phyloP scores from a whole-genome alignment of 106 monocot species.

The Amphibolis antarctica region DNA sequence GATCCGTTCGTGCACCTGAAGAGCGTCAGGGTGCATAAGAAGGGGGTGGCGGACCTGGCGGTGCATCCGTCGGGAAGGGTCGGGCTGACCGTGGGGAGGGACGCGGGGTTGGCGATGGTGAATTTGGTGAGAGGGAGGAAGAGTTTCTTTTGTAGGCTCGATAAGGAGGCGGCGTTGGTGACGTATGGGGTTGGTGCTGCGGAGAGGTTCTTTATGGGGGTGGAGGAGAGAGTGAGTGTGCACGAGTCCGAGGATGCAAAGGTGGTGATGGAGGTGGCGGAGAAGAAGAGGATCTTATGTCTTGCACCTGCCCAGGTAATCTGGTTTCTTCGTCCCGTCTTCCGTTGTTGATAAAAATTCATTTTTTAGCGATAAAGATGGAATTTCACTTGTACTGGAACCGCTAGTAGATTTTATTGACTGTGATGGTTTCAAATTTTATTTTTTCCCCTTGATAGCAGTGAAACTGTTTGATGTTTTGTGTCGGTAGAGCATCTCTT shows the following conservation, averaged over 20 bases:
- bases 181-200: slow-evolving; percentile 34
- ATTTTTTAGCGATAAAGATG: no score
- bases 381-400: no score
- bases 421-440: no score
- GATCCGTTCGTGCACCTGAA: slow-evolving; percentile 74
- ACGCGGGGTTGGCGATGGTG: slow-evolving; percentile 58
- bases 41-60: slow-evolving; percentile 40
- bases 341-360: not conserved
- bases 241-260: slow-evolving; percentile 77
- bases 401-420: no score
- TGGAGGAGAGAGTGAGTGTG: slow-evolving; percentile 41
- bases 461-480: no score
- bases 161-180: slow-evolving; percentile 52
- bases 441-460: no score
- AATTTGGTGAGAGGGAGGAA: slow-evolving; percentile 66
- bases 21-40: slow-evolving; percentile 30
- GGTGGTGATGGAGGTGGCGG: slow-evolving; percentile 38
- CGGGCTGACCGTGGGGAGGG: slow-evolving; percentile 69
- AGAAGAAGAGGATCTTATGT: slow-evolving; percentile 44
- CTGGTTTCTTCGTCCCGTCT: not conserved
- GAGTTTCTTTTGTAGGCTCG: slow-evolving; percentile 63
- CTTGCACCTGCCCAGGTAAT: slow-evolving; percentile 53
- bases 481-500: no score
- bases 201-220: slow-evolving; percentile 54
- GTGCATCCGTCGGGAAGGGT: slow-evolving; percentile 67